These are phyloP conservation scores for Aureobasidium sp. DNA, from an alignment of 2,329 filamentous ascomycete genomes.

Conservation along the genomic window DNA sequence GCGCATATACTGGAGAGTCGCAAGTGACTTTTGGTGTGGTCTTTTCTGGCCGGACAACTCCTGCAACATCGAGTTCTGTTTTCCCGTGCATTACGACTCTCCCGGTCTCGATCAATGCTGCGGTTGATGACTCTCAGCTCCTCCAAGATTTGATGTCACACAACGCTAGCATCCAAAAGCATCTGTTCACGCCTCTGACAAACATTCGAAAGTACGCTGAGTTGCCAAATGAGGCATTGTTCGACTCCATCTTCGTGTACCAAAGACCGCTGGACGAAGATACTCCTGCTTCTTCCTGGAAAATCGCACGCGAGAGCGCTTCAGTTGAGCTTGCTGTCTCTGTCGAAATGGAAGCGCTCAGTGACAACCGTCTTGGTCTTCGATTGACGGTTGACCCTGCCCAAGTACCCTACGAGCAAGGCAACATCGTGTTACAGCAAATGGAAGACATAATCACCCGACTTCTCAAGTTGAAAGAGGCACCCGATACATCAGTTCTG, in stretches of 20 bases:
- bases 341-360: constrained; percentile 62
- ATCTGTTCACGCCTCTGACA: constrained; percentile 65
- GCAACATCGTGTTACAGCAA: constrained; percentile 59
- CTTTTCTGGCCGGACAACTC: constrained; percentile 63
- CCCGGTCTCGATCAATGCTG: constrained; percentile 58
- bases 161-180: constrained; percentile 57
- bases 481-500: constrained; percentile 42
- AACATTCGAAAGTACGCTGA: constrained; percentile 68
- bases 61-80: constrained; percentile 51
- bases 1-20: constrained; percentile 68
- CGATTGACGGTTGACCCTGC: constrained; percentile 60
- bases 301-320: constrained; percentile 57
- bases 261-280: constrained; percentile 50
- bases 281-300: constrained; percentile 45
- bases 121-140: constrained; percentile 49
- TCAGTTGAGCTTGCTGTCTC: constrained; percentile 73
- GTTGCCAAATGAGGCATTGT: constrained; percentile 57
- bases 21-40: constrained; percentile 73
- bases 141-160: constrained; percentile 58
- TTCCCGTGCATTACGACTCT: constrained; percentile 81
- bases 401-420: constrained; percentile 62
- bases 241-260: constrained; percentile 81
- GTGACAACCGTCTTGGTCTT: constrained; percentile 46
- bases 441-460: constrained; percentile 61
- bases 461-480: constrained; percentile 36